phyloP scores from a whole-genome alignment of 2,329 filamentous ascomycete species.

The Alternaria tenuissima region DNA sequence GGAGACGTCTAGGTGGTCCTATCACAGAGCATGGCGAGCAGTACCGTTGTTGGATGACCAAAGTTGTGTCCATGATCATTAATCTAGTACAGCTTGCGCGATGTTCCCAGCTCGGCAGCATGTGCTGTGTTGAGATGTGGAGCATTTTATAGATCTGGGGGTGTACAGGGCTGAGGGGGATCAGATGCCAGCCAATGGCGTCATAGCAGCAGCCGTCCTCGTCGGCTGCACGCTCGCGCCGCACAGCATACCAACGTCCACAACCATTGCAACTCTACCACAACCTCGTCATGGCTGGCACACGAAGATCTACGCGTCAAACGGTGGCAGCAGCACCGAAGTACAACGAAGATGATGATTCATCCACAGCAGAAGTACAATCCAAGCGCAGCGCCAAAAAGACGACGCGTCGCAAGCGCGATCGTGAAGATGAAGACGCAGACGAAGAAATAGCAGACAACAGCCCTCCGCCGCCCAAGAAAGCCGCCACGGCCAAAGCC shows the following conservation, averaged over 20 bases:
- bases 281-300: conserved; percentile 33
- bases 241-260: conserved; percentile 4
- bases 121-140: not conserved
- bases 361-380: conserved; percentile 22
- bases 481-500: conserved; percentile 20
- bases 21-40: not conserved
- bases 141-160: not conserved
- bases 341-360: conserved; percentile 31
- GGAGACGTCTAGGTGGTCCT: not conserved
- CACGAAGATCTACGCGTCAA: conserved; percentile 43
- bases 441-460: conserved; percentile 5
- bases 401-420: conserved; percentile 41
- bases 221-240: conserved; percentile 3
- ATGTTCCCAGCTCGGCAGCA: not conserved
- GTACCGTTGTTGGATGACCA: not conserved
- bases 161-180: not conserved
- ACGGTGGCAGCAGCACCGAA: conserved; percentile 24
- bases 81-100: not conserved
- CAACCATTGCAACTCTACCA: conserved; percentile 7
- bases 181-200: conserved; percentile 6
- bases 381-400: conserved; percentile 34
- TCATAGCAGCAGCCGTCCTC: not conserved
- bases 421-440: conserved; percentile 27
- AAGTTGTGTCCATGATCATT: not conserved
- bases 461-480: conserved; percentile 33